A percentile compares a stretch with the other conserved stretches of the same genome.
phyloP scores from a whole-genome alignment of 2,329 filamentous ascomycete genomes.

The Pseudofabraea citricarpa region DNA sequence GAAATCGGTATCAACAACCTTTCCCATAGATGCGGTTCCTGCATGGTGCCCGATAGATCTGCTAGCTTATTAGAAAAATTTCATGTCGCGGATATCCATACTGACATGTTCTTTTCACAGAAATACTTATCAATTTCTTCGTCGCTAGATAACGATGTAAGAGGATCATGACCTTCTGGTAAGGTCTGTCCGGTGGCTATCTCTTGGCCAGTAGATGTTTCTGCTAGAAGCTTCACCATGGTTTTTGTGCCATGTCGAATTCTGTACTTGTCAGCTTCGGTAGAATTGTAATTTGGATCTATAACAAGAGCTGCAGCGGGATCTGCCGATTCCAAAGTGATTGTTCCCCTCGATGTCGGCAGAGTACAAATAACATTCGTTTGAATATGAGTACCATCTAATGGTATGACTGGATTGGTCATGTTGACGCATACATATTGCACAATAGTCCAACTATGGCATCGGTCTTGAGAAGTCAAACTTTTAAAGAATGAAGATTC shows the following conservation, averaged over 20 bases:
- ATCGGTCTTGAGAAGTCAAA: not conserved
- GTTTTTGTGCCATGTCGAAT: slow-evolving; percentile 6
- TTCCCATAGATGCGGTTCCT: slow-evolving; percentile 16
- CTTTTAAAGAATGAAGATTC: not conserved
- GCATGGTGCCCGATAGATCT: slow-evolving; percentile 2
- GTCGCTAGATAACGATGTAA: not conserved
- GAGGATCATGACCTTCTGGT: slow-evolving; percentile 2
- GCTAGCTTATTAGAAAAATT: not conserved
- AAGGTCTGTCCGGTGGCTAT: slow-evolving; percentile 5
- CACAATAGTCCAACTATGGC: not conserved
- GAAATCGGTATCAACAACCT: slow-evolving; percentile 20
- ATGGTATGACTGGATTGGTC: slow-evolving; percentile 3
- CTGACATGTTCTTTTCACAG: not conserved
- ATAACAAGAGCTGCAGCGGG: slow-evolving; percentile 4
- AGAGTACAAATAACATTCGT: slow-evolving; percentile 4
- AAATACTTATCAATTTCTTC: not conserved
- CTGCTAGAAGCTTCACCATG: not conserved
- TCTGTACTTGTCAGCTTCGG: slow-evolving; percentile 8
- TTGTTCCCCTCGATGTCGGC: slow-evolving; percentile 10
- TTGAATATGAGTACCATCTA: slow-evolving; percentile 9
- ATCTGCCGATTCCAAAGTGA: slow-evolving; percentile 6
- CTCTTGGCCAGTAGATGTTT: slow-evolving; percentile 7
- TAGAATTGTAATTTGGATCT: slow-evolving; percentile 12
- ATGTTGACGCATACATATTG: not conserved
- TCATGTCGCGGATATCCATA: not conserved